Percentiles rank a stretch among this genome's conserved stretches.
Evolutionary conservation across 176 grass and related monocot genomes (phyloP).

Genomic region (Metroxylon sagu): DNA sequence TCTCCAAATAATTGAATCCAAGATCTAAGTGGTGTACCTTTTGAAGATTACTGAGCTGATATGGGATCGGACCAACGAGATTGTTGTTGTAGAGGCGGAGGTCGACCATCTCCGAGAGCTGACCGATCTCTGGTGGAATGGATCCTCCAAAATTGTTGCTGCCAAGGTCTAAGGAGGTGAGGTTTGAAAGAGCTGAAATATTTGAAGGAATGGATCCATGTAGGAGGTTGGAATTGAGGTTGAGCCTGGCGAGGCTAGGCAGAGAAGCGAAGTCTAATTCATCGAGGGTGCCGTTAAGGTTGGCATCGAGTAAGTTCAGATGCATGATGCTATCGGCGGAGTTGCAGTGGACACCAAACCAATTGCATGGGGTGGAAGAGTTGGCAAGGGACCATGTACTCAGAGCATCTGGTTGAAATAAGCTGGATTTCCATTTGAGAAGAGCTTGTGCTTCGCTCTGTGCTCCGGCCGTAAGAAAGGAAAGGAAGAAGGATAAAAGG

Average conservation of each 20-base stretch:
- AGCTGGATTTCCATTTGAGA: conserved; percentile 29
- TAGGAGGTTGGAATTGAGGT: not conserved
- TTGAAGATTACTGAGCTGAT: conserved; percentile 39
- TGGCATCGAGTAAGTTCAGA: conserved; percentile 9
- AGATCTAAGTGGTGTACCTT: conserved; percentile 44
- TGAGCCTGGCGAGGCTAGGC: conserved; percentile 13
- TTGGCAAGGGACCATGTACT: conserved; percentile 22
- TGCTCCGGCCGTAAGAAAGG: not conserved
- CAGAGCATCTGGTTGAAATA: conserved; percentile 15
- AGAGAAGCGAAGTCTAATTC: conserved; percentile 10
- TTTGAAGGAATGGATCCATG: no score
- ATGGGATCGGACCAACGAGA: no score
- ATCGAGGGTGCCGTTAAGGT: conserved; percentile 25
- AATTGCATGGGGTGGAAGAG: conserved; percentile 8
- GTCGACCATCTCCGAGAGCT: conserved; percentile 32
- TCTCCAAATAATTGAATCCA: conserved; percentile 33
- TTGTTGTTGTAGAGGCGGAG: conserved; percentile 69
- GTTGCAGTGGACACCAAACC: conserved; percentile 19
- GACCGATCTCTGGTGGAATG: conserved; percentile 55
- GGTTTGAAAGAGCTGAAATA: no score
- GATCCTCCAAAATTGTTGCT: not conserved
- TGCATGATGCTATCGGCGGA: not conserved
- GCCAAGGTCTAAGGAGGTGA: no score
- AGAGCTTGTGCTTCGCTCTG: conserved; percentile 16
- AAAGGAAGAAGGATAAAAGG: conserved; percentile 2